Conservation (phyloP, 441 rosid genomes). For the Erodium texanum region DNA sequence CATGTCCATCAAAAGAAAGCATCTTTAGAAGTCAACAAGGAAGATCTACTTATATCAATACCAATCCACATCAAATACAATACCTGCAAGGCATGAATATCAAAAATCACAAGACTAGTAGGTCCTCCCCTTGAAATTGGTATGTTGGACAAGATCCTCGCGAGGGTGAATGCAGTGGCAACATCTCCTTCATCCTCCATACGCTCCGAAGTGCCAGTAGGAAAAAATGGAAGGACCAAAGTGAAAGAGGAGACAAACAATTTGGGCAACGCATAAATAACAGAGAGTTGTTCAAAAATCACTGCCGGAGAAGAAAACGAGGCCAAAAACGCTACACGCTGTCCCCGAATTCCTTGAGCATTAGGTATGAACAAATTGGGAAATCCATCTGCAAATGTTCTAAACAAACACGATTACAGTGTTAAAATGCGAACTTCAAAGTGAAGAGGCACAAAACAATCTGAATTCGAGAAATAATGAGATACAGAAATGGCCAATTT, state of each 20-base stretch:
- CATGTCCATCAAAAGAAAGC: not conserved
- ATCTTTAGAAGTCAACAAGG: not conserved
- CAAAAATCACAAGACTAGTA: conserved; percentile 83
- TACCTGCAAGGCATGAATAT: conserved; percentile 94
- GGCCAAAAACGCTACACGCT: conserved; percentile 81
- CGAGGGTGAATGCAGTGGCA: conserved; percentile 59
- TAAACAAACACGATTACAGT: not conserved
- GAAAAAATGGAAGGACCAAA: conserved; percentile 87
- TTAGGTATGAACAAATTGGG: conserved; percentile 70
- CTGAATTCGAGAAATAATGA: not conserved
- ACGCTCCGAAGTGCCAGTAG: conserved; percentile 91
- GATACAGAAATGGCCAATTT: not conserved
- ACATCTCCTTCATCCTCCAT: conserved; percentile 69
- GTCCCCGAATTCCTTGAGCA: conserved; percentile 89
- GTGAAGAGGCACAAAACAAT: not conserved
- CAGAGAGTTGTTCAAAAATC: conserved; percentile 67
- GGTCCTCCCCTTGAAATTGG: conserved; percentile 89
- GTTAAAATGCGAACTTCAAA: not conserved
- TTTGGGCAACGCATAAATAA: conserved; percentile 4
- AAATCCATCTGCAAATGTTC: conserved; percentile 1
- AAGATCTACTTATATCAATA: not conserved
- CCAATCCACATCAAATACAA: not conserved
- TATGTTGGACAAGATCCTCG: conserved; percentile 77
- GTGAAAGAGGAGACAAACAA: conserved; percentile 8
- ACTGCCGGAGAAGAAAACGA: conserved; percentile 79